phyloP scores from a whole-genome alignment of 164 flowering plant species.

The Protea cynaroides region DNA sequence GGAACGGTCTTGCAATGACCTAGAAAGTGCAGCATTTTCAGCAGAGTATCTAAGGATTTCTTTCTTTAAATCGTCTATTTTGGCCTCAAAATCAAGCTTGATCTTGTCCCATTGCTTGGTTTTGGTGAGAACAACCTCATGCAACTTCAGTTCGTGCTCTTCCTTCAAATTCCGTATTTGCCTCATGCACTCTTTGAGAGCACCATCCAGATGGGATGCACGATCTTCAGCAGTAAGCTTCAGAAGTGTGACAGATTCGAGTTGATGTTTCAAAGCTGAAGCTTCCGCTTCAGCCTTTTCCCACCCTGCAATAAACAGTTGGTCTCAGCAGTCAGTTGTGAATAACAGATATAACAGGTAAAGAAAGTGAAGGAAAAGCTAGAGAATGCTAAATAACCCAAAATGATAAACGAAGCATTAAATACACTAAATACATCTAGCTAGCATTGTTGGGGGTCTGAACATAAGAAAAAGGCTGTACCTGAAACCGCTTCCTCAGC shows the following conservation, averaged over 20 bases:
- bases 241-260: slow-evolving; percentile 33
- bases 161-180: slow-evolving; percentile 56
- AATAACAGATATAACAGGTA: slow-evolving; percentile 1
- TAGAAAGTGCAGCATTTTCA: slow-evolving; percentile 20
- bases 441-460: no score
- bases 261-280: slow-evolving; percentile 36
- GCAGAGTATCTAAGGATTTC: slow-evolving; percentile 16
- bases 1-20: slow-evolving; percentile 64
- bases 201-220: slow-evolving; percentile 45
- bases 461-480: slow-evolving; percentile 11
- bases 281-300: slow-evolving; percentile 62
- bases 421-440: no score
- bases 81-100: slow-evolving; percentile 31
- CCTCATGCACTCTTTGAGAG: slow-evolving; percentile 69
- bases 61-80: slow-evolving; percentile 13
- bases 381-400: no score
- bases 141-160: slow-evolving; percentile 58
- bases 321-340: not conserved
- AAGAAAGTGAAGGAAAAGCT: not conserved
- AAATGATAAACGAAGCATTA: no score
- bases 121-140: slow-evolving; percentile 36
- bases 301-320: slow-evolving; percentile 38
- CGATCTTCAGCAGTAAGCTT: slow-evolving; percentile 39
- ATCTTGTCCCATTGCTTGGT: slow-evolving; percentile 30
- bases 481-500: slow-evolving; percentile 90